Base-by-base conservation (phyloP, 2,329 filamentous ascomycete genomes). In the Claviceps fusiformis region DNA sequence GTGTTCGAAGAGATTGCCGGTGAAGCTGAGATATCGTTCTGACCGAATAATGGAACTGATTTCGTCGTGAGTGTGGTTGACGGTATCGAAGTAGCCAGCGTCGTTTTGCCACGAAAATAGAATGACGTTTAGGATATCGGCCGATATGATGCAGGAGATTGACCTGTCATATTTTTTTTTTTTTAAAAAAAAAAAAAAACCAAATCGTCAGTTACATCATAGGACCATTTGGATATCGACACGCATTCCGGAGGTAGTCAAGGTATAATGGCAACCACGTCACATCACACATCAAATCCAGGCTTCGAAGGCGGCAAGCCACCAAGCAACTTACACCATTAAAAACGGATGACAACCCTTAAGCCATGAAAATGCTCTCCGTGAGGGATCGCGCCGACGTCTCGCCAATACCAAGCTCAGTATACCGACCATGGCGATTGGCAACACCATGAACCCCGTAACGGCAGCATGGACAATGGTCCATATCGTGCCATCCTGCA, bases 31-130 rank as follows among this genome's bases (percentile, higher is more conserved):
- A 44, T 55, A 57, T 31, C 56, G 46, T 43, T 57, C 56, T 6
- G 53, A 55, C 9, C 56, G 53, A 24, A 57, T 57, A 1, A 57
- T 35, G 31, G 46, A 27, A 24, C 53, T 57, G 19, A 57, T 57
- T 29, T 57, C 50, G 29, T 57, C 56, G 50, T 54, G 56, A 1
- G 53, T 53, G 47, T 57, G 53, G 19, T 53, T 41, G 13, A 43
- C 29, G n/a, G 56, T 57, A 29, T 57, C 56, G 31, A 55, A 57
- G 41, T 53, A 53, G 17, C 56, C 56, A 5, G 24, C 47, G 19
- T 55, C 53, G 35, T 57, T 55, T 53, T 57, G 56, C 56, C 56
- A 57, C 9, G 56, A 57, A n/a, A 51, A 47, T 19, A 57, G 19
- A 17, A 57, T 19, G n/a, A 53, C 50, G 19, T 55, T 57, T 3